Evolutionary conservation across 2,329 filamentous ascomycete species (phyloP), one percentile per base, ranked within the genome.

Genomic region (Thielaviopsis euricoi): DNA sequence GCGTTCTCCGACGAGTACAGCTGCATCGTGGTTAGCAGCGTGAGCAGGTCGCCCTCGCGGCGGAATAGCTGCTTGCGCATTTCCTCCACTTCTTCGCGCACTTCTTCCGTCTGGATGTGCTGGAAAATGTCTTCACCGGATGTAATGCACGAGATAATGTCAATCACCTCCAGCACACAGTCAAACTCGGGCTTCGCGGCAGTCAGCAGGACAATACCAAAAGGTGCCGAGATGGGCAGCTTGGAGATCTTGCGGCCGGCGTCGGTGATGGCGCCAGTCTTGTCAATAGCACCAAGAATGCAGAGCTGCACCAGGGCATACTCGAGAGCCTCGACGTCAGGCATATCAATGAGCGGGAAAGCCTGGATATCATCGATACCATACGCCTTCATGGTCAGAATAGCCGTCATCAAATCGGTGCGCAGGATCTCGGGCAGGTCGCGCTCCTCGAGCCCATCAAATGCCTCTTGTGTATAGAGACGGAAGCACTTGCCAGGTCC

Each of bases 351-450:
- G 53, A 96, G 81, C 0, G 91, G 89, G 62, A 98, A 98, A 0
- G 77, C 74, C 21, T 89, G 74, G 1, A 95, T 80, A 66, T 97
- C 85, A 25, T 87, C 77, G 13, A 97, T 83, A 0, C 90, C 89
- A 57, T 89, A 81, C 0, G 91, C 89, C 69, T 95, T 96, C 86
- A 98, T 94, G 0, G 87, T 95, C 10, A 98, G 74, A 1, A 96
- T 77, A 0, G 91, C 87, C 37, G 89, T 85, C 21, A 89, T 81
- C 6, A 97, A 79, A 68, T 98, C 91, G 65, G 88, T 94, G 21
- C 93, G 81, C 12, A 96, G 72, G 12, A 98, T 96, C 67, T 98
- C 93, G 0, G 93, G 91, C 0, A 83, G 79, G 53, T 90, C 90
- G 0, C 85, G 79, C 59, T 87, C 81, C 51, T 86, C 79, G 6